Percentiles rank a stretch among this genome's conserved stretches.
Evolutionary conservation across 179 eudicot species (phyloP).

Genomic region (Gypsophila paniculata): DNA sequence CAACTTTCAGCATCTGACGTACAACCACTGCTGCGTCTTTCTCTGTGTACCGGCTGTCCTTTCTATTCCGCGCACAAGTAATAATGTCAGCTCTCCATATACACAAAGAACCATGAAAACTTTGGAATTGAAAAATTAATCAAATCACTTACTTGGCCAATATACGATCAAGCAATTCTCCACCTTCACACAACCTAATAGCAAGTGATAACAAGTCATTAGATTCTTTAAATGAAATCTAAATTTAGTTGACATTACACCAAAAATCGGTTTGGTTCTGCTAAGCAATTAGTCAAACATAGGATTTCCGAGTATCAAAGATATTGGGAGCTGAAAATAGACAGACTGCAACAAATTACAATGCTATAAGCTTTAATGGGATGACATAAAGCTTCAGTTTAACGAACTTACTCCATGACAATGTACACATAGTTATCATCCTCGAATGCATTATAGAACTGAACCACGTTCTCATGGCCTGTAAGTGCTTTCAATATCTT

Average conservation of each 20-base stretch:
- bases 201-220: constrained; percentile 8
- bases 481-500: constrained; percentile 82
- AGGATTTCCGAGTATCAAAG: too few species aligned
- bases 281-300: background rate
- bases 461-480: constrained; percentile 98
- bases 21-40: constrained; percentile 93
- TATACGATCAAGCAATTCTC: constrained; percentile 90
- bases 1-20: constrained; percentile 96
- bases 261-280: background rate
- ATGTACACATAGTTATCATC: constrained; percentile 88
- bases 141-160: constrained; percentile 64
- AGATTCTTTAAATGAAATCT: background rate
- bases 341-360: background rate
- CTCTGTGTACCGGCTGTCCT: constrained; percentile 89
- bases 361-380: background rate
- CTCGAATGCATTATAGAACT: constrained; percentile 85
- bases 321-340: background rate
- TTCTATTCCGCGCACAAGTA: constrained; percentile 43
- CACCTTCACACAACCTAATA: constrained; percentile 89
- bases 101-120: background rate
- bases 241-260: background rate
- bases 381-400: background rate
- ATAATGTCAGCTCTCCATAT: background rate
- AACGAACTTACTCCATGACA: constrained; percentile 85
- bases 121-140: background rate